Percentiles rank a stretch among this genome's conserved stretches.
Conservation (phyloP, 1,139 yeast species). For the Suhomyces ambrosiae region DNA sequence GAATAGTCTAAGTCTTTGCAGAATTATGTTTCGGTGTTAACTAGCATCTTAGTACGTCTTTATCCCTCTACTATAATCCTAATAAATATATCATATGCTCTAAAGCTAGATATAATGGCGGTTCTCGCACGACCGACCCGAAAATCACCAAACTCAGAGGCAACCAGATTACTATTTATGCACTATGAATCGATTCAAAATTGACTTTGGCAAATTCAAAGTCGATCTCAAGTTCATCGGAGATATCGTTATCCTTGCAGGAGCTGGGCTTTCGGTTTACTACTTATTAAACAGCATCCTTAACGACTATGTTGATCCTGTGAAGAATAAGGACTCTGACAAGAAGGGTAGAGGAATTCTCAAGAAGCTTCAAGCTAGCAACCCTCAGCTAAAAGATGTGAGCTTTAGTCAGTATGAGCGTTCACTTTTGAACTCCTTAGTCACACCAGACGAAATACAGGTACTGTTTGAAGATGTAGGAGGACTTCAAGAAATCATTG, state of each 20-base stretch:
- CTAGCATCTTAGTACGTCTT: too few relatives aligned
- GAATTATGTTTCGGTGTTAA: too few relatives aligned
- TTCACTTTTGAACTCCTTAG: slow-evolving; percentile 71
- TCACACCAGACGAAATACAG: slow-evolving; percentile 80
- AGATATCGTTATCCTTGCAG: slow-evolving; percentile 72
- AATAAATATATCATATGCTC: too few relatives aligned
- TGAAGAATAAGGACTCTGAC: slow-evolving; percentile 64
- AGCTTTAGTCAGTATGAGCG: slow-evolving; percentile 78
- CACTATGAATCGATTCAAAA: slow-evolving; percentile 36
- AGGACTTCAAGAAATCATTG: slow-evolving; percentile 79
- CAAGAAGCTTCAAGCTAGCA: slow-evolving; percentile 55
- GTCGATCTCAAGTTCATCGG: slow-evolving; percentile 58
- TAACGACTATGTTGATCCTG: slow-evolving; percentile 53
- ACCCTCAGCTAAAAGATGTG: slow-evolving; percentile 59
- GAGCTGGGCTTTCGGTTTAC: slow-evolving; percentile 82
- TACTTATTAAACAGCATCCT: slow-evolving; percentile 64
- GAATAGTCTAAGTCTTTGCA: too few relatives aligned
- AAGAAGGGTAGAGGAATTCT: slow-evolving; percentile 67
- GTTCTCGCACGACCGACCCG: too few relatives aligned
- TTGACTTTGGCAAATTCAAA: slow-evolving; percentile 46
- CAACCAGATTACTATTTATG: too few relatives aligned
- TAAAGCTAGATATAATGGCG: too few relatives aligned
- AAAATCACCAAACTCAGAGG: too few relatives aligned
- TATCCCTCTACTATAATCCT: too few relatives aligned
- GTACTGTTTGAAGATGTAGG: slow-evolving; percentile 82